A percentile compares a stretch with the other conserved stretches of the same genome.
phyloP scores from a whole-genome alignment of 768 basidiomycete genomes.

The Leccinum uliginosum region DNA sequence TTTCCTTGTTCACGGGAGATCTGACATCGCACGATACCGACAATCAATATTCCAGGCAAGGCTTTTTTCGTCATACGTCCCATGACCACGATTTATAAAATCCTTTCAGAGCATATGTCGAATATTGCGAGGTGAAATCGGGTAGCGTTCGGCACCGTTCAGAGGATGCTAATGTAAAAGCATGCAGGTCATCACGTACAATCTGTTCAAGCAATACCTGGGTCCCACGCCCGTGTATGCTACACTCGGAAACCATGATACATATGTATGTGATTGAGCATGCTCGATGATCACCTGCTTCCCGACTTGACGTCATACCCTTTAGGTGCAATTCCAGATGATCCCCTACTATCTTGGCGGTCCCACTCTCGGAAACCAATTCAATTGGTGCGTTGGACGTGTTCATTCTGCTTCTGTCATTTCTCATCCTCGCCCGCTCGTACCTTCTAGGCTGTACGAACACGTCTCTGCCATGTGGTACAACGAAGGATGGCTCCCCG shows the following conservation, averaged over 20 bases:
- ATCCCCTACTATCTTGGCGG: slow-evolving; percentile 37
- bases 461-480: slow-evolving; percentile 44
- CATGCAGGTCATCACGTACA: slow-evolving; percentile 51
- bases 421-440: background rate
- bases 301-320: background rate
- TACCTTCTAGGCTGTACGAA: slow-evolving; percentile 41
- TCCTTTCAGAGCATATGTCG: slow-evolving; percentile 45
- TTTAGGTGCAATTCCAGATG: slow-evolving; percentile 29
- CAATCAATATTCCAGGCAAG: slow-evolving; percentile 56
- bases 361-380: slow-evolving; percentile 30
- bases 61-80: background rate
- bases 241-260: slow-evolving; percentile 72
- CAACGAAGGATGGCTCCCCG: slow-evolving; percentile 42
- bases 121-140: slow-evolving; percentile 51
- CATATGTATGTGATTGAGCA: slow-evolving; percentile 48
- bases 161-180: background rate
- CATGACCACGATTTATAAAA: background rate
- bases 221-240: slow-evolving; percentile 65
- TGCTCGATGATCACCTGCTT: background rate
- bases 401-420: background rate
- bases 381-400: slow-evolving; percentile 35
- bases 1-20: slow-evolving; percentile 69
- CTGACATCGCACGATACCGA: slow-evolving; percentile 69
- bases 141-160: background rate
- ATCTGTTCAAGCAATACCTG: slow-evolving; percentile 54